phyloP scores from a whole-genome alignment of 2,329 filamentous ascomycete species.

The Pseudocercospora ulei region DNA sequence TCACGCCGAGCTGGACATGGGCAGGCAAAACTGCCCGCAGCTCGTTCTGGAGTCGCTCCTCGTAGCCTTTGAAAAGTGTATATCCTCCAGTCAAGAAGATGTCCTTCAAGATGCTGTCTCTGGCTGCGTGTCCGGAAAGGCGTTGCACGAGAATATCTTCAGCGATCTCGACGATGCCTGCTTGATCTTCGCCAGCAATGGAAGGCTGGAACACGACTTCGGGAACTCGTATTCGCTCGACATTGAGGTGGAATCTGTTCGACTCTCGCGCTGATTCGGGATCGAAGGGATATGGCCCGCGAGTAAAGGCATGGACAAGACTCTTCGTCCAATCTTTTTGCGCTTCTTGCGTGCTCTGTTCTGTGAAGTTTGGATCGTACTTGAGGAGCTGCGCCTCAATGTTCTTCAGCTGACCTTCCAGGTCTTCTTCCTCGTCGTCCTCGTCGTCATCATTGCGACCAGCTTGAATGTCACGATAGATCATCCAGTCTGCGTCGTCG shows the following conservation, averaged over 20 bases:
- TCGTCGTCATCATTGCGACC: conserved; percentile 86
- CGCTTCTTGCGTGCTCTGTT: conserved; percentile 83
- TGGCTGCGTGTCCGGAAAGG: conserved; percentile 48
- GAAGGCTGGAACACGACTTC: conserved; percentile 99
- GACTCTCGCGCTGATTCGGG: conserved; percentile 66
- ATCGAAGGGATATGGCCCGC: conserved; percentile 80
- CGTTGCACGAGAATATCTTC: conserved; percentile 82
- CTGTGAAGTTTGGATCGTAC: conserved; percentile 80
- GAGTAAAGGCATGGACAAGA: conserved; percentile 77
- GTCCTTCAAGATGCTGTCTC: conserved; percentile 66
- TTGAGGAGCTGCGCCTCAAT: conserved; percentile 77
- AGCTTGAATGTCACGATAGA: conserved; percentile 85
- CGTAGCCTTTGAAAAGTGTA: conserved; percentile 75
- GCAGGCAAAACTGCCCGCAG: conserved; percentile 62
- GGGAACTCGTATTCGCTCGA: conserved; percentile 98
- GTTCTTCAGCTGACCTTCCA: conserved; percentile 59
- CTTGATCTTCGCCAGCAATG: conserved; percentile 94
- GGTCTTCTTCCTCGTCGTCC: conserved; percentile 85
- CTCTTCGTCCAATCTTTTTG: conserved; percentile 93
- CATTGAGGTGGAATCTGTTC: conserved; percentile 87
- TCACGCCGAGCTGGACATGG: conserved; percentile 56
- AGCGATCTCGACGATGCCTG: conserved; percentile 83
- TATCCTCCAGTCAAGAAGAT: conserved; percentile 94
- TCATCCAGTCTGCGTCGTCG: conserved; percentile 95
- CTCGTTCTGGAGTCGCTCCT: conserved; percentile 66